Base-by-base conservation (phyloP, 371 early-diverging fungal genomes). In the Blakeslea trispora region DNA sequence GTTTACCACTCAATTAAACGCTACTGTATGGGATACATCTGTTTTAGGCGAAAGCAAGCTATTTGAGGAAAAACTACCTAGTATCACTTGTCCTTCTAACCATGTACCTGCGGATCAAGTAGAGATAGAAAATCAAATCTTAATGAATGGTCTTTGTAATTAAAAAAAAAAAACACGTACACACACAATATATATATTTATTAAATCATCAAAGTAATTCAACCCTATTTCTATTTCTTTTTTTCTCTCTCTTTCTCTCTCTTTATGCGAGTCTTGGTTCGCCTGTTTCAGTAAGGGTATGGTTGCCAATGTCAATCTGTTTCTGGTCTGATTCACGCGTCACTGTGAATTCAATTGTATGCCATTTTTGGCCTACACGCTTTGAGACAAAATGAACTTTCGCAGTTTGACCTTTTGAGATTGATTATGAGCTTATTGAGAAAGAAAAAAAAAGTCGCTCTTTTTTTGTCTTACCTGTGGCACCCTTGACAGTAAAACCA, bases 401-500 rank as follows among this genome's bases (percentile, higher is more conserved):
- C n/a, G 71, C 79, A n/a, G 64, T 64, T 49, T 73, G 68, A 22
- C 72, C 79, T n/a, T n/a, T n/a, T n/a, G n/a, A n/a, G n/a, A n/a
- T n/a, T n/a, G n/a, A n/a, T n/a, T n/a, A n/a, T n/a, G n/a, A n/a
- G n/a, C n/a, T n/a, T n/a, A n/a, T n/a, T n/a, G 75, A 59, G 23
- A 15, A 23, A 24, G 32, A 43, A 37, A 11, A 43, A 41, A 22
- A 15, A 31, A 7, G 15, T n/a, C 35, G 21, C 21, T 51, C 19
- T 21, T 49, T 57, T 52, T 11, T 15, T 46, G 17, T 32, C 45
- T 55, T 73, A 83, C 84, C 81, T 61, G 74, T 77, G 15, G 66
- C 59, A 3, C 88, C 85, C 14, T 74, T 70, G 32, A 87, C 75
- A 23, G 77, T 72, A 59, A 80, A 87, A 31, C 71, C 67, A 57